Evolutionary conservation across 139 green algal species (phyloP), one percentile per base, ranked within the genome.

Genomic region (Chlorella vulgaris): DNA sequence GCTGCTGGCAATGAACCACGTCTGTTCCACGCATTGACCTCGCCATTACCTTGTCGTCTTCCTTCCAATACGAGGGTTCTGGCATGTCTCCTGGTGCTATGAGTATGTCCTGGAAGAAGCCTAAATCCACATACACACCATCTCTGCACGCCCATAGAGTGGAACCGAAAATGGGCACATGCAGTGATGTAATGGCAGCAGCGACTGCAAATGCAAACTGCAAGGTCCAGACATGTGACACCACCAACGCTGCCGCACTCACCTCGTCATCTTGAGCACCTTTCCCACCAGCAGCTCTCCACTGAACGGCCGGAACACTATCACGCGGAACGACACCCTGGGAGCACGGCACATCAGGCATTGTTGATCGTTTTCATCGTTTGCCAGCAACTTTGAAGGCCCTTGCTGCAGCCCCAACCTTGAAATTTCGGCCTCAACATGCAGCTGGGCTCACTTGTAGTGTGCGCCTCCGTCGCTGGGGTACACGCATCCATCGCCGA

Each of bases 31-130:
- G n/a, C n/a, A 21, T 67, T 29, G 24, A 67, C 15, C 28, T 26
- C 22, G 33, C 78, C 78, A 84, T 35, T 38, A 75, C 81, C 73
- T 83, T 42, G 18, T 86, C 77, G 0, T 39, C 53, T 1, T 66
- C 42, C 18, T 96, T 76, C 76, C 87, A 97, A 65, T 87, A 88
- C 21, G 85, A 91, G 0, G 92, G 90, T 18, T 92, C 86, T 26
- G 91, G 90, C 42, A 97, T 76, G 21, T 85, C 68, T 29, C 96
- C 84, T 42, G 92, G 87, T 2, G 93, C 93, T 19, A 98, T 90
- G 26, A 91, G n/a, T 0, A 98, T 81, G 78, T 98, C 95, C 6
- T 93, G 83, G 53, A 98, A 98, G 86, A 98, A 98, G 22, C 92
- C 95, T 4, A 98, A 60, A n/a, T 81, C 91, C 6, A 98, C 78